Evolutionary conservation across 352 stramenopile species (phyloP).

Genomic region (Globisporangium perplexum): DNA sequence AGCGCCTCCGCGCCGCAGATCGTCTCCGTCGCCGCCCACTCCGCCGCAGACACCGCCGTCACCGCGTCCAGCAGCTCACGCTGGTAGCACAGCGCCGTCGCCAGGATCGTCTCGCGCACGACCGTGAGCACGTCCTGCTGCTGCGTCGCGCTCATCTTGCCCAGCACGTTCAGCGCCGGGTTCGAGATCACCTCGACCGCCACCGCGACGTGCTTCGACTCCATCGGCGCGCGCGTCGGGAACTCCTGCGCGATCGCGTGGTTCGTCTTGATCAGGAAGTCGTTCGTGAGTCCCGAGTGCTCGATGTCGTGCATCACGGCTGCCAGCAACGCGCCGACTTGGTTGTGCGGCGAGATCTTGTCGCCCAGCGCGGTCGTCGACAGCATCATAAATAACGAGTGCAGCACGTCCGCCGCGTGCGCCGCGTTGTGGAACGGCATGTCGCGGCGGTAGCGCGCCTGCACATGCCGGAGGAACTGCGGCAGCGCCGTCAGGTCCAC

Average conservation of each 20-base stretch:
- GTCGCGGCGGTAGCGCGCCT: constrained; percentile 50
- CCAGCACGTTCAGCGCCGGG: constrained; percentile 42
- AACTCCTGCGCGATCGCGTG: constrained; percentile 63
- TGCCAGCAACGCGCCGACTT: constrained; percentile 64
- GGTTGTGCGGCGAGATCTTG: constrained; percentile 56
- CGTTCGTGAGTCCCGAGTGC: constrained; percentile 72
- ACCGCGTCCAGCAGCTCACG: constrained; percentile 62
- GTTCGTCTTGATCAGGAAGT: constrained; percentile 71
- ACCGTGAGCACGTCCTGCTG: constrained; percentile 52
- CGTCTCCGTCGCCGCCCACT: constrained; percentile 33
- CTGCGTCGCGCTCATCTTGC: constrained; percentile 38
- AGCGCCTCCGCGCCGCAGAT: constrained; percentile 20
- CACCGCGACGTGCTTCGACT: constrained; percentile 68
- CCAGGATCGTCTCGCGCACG: constrained; percentile 60
- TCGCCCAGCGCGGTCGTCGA: constrained; percentile 42
- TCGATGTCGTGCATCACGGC: constrained; percentile 81
- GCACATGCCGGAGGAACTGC: constrained; percentile 50
- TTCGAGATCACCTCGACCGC: constrained; percentile 48
- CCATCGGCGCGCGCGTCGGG: constrained; percentile 54
- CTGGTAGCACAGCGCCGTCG: constrained; percentile 78
- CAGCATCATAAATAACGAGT: constrained; percentile 72
- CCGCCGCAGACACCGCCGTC: constrained; percentile 23
- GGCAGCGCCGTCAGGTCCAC: constrained; percentile 51
- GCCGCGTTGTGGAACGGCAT: constrained; percentile 82
- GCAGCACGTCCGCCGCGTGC: constrained; percentile 76